phyloP scores from a whole-genome alignment of 2,329 filamentous ascomycete species.

The Verticillium klebahnii region DNA sequence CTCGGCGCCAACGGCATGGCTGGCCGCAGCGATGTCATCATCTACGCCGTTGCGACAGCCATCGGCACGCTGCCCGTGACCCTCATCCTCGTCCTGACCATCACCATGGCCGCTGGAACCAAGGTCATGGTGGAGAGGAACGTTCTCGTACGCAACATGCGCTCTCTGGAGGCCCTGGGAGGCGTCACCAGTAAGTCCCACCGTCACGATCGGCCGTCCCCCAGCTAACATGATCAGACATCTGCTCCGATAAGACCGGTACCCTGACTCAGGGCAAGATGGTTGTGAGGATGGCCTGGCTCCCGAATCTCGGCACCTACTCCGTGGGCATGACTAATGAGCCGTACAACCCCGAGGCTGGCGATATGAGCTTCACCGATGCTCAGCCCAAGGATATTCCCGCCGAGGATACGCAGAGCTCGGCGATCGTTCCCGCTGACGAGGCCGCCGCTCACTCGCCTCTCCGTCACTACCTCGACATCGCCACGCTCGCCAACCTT shows the following conservation, averaged over 20 bases:
- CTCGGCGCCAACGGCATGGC: slow-evolving; percentile 31
- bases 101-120: slow-evolving; percentile 47
- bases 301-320: slow-evolving; percentile 25
- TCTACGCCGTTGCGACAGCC: slow-evolving; percentile 33
- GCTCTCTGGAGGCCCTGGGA: slow-evolving; percentile 43
- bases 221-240: slow-evolving; percentile 12
- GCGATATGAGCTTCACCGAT: slow-evolving; percentile 33
- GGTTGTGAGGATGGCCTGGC: slow-evolving; percentile 24
- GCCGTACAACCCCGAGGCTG: slow-evolving; percentile 10
- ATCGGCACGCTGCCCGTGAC: slow-evolving; percentile 42
- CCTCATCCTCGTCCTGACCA: slow-evolving; percentile 43
- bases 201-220: too few species aligned
- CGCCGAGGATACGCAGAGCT: neutral
- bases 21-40: slow-evolving; percentile 26
- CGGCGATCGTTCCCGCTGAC: slow-evolving; percentile 28
- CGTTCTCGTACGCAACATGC: slow-evolving; percentile 43
- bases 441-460: slow-evolving; percentile 27
- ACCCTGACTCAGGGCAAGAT: slow-evolving; percentile 29
- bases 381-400: slow-evolving; percentile 23
- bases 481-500: slow-evolving; percentile 57
- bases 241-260: slow-evolving; percentile 26
- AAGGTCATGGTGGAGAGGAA: slow-evolving; percentile 42
- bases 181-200: slow-evolving; percentile 38
- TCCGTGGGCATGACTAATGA: slow-evolving; percentile 23
- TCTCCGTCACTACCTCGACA: slow-evolving; percentile 48